phyloP scores from a whole-genome alignment of 768 basidiomycete species.

The Rhodotorula toruloides region DNA sequence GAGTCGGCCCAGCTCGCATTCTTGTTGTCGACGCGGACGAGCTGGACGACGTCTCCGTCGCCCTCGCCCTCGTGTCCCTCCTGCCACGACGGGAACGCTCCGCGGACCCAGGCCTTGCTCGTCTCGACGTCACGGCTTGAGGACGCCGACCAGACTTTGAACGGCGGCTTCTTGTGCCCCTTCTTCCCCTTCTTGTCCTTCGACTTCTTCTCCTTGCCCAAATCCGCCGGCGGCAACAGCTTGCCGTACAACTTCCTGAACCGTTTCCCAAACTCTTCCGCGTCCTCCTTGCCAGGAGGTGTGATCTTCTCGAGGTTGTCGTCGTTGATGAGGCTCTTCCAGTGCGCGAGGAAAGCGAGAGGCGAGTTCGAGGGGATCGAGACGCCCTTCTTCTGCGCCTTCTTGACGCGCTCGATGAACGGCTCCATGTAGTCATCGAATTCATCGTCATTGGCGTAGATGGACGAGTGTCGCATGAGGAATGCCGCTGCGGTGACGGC shows the following conservation, averaged over 20 bases:
- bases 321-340: slow-evolving; percentile 46
- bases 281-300: slow-evolving; percentile 46
- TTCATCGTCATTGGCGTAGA: slow-evolving; percentile 50
- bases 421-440: slow-evolving; percentile 48
- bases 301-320: slow-evolving; percentile 47
- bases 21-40: slow-evolving; percentile 49
- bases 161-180: slow-evolving; percentile 12
- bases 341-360: slow-evolving; percentile 46
- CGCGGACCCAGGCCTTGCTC: slow-evolving; percentile 47
- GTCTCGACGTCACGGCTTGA: slow-evolving; percentile 46
- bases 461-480: slow-evolving; percentile 48
- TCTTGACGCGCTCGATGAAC: slow-evolving; percentile 46
- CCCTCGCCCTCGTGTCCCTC: slow-evolving; percentile 47
- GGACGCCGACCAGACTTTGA: slow-evolving; percentile 48
- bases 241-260: slow-evolving; percentile 34
- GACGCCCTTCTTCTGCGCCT: slow-evolving; percentile 10
- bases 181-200: slow-evolving; percentile 36
- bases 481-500: slow-evolving; percentile 44
- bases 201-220: slow-evolving; percentile 8
- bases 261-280: slow-evolving; percentile 39
- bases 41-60: slow-evolving; percentile 46
- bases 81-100: slow-evolving; percentile 48
- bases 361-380: not conserved
- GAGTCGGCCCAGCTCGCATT: slow-evolving; percentile 46
- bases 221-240: slow-evolving; percentile 35